Conservation (phyloP, 805 yeast species). For the Monosporozyma siamensis region DNA sequence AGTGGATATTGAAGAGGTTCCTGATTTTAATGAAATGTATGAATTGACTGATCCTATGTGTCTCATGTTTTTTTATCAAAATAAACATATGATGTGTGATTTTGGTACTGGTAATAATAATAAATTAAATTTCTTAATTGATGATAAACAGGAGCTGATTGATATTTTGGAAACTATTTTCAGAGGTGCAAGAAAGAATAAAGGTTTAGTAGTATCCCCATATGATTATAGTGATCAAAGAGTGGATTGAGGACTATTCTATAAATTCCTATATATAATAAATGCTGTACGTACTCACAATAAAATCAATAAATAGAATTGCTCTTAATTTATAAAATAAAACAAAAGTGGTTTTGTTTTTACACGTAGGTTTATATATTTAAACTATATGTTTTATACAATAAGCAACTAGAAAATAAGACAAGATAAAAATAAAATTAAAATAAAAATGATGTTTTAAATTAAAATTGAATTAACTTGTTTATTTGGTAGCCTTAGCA, state of each 20-base stretch:
- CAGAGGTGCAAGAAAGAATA: constrained; percentile 86
- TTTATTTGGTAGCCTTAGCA: constrained; percentile 35
- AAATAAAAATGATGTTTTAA: background rate
- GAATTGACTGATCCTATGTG: constrained; percentile 71
- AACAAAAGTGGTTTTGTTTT: background rate
- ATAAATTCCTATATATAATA: background rate
- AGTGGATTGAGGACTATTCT: constrained; percentile 10
- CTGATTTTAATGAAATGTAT: constrained; percentile 64
- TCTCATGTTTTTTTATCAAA: constrained; percentile 85
- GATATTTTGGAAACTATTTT: constrained; percentile 85
- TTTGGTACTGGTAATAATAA: constrained; percentile 97
- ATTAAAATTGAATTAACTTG: constrained; percentile 64
- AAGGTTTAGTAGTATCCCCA: constrained; percentile 84
- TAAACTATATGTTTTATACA: constrained; percentile 32
- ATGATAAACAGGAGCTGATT: constrained; percentile 79
- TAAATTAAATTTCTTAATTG: constrained; percentile 73
- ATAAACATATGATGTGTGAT: constrained; percentile 97
- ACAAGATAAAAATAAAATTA: background rate
- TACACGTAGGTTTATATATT: background rate
- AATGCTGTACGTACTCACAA: background rate
- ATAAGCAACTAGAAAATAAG: constrained; percentile 63
- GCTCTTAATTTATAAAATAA: background rate
- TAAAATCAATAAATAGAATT: background rate
- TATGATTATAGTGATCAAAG: constrained; percentile 45
- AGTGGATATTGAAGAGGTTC: constrained; percentile 82